phyloP scores from a whole-genome alignment of 192 early-diverging fungal species.

The Entomortierella chlamydospora region DNA sequence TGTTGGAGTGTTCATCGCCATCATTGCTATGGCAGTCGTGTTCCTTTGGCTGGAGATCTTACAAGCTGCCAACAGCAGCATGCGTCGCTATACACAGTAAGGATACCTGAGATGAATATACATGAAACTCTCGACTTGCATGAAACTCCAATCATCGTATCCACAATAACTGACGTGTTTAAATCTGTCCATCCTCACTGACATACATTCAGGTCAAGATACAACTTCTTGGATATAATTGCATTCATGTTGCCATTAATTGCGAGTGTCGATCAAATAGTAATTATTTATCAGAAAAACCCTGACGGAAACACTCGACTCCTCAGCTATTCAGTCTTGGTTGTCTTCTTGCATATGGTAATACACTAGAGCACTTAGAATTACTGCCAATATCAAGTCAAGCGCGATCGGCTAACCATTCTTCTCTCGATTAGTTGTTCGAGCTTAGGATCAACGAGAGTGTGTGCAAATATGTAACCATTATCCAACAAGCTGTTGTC shows the following conservation, averaged over 20 bases:
- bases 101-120: not conserved
- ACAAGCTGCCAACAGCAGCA: slow-evolving; percentile 9
- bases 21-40: slow-evolving; percentile 1
- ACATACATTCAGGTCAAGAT: slow-evolving; percentile 6
- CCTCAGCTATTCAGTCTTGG: slow-evolving; percentile 4
- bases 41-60: slow-evolving; percentile 22
- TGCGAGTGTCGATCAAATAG: slow-evolving; percentile 14
- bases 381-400: too few species aligned
- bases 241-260: slow-evolving; percentile 9
- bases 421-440: slow-evolving; percentile 45
- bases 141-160: not conserved
- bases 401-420: too few species aligned
- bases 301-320: not conserved
- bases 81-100: slow-evolving; percentile 9
- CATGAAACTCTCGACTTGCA: too few species aligned
- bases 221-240: slow-evolving; percentile 15
- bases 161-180: too few species aligned
- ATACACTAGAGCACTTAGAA: too few species aligned
- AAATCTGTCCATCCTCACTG: not conserved
- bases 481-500: slow-evolving; percentile 14
- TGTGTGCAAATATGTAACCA: slow-evolving; percentile 34
- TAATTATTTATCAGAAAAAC: not conserved
- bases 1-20: slow-evolving; percentile 16
- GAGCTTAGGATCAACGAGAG: slow-evolving; percentile 30
- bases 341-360: slow-evolving; percentile 11